A percentile compares a stretch with the other conserved stretches of the same genome.
Conservation (phyloP, 2,329 filamentous ascomycete genomes). For the Biscogniauxia marginata region DNA sequence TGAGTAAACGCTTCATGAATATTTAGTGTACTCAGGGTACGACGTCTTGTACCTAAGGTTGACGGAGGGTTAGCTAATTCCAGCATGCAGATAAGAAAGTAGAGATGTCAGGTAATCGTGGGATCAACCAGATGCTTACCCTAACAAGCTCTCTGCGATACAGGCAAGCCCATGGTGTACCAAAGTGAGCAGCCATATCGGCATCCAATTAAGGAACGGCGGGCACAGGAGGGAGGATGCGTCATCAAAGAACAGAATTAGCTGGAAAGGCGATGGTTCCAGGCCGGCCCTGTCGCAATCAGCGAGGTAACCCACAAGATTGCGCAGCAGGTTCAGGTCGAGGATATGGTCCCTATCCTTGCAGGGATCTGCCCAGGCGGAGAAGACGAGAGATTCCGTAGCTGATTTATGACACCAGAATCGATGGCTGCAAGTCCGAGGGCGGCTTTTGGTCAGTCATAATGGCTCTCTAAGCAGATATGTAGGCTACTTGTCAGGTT, state of each 20-base stretch:
- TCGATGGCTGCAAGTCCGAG: conserved; percentile 9
- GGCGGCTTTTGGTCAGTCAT: too few relatives aligned
- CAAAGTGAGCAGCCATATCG: conserved; percentile 9
- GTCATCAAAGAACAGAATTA: conserved; percentile 14
- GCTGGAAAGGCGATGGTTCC: conserved; percentile 14
- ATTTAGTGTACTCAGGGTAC: conserved; percentile 1
- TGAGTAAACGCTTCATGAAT: background rate
- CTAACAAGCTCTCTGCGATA: conserved; percentile 7
- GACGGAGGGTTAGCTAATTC: background rate
- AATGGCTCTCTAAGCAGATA: too few relatives aligned
- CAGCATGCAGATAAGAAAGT: background rate
- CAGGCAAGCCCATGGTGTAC: conserved; percentile 12
- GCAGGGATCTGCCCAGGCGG: conserved; percentile 15
- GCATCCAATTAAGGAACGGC: conserved; percentile 21
- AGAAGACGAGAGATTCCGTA: conserved; percentile 17
- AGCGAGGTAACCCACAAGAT: conserved; percentile 13
- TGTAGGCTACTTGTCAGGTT: too few relatives aligned
- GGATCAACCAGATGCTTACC: too few relatives aligned
- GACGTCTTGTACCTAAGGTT: background rate
- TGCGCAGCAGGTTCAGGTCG: conserved; percentile 16
- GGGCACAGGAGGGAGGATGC: conserved; percentile 11
- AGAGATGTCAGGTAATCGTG: background rate
- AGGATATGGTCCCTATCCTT: conserved; percentile 12
- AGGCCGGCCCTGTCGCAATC: conserved; percentile 13
- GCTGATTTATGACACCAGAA: conserved; percentile 17